Evolutionary conservation across 768 basidiomycete species (phyloP), one percentile per base, ranked within the genome.

Genomic region (Pleurotus citrinopileatus): DNA sequence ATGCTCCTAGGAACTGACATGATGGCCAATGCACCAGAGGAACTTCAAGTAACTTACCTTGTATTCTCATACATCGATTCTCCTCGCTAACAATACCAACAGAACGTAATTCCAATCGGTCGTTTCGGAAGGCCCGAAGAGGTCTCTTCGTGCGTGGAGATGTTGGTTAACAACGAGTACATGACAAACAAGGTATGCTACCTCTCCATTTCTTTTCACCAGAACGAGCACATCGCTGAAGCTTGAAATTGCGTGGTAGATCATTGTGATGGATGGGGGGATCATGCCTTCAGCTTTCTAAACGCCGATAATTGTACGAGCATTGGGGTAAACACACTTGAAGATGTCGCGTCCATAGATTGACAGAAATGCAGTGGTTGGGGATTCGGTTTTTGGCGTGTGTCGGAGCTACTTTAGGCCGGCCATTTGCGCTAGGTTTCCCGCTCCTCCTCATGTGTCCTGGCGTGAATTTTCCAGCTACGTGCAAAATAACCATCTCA

Each of bases 141-240:
- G 56, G 73, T 83, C 26, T 74, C 80, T 2, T 73, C 74, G 17
- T 66, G 80, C 17, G 77, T 81, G 8, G 74, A 78, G 58, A 64
- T 78, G 62, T 66, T 81, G 3, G 76, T 74, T 4, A 72, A 67
- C 2, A 83, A 82, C 59, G 70, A 66, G 9, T 83, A 81, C 47
- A 78, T 82, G 74, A 81, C 80, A 19, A 79, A 82, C 66, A 82
- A 82, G 73, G 80, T 77, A 50, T 10, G 67, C 42, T 42, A 34
- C 32, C 32, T 34, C 32, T 9, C n/a, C 32, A 34, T 34, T n/a
- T 34, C 10, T 9, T 34, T 10, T 34, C n/a, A 34, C n/a, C n/a
- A n/a, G n/a, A n/a, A n/a, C n/a, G n/a, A n/a, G n/a, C n/a, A 34
- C 15, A n/a, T 10, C 32, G 2, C n/a, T 34, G 32, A 34, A 34